A percentile compares a stretch with the other conserved stretches of the same genome.
phyloP scores from a whole-genome alignment of 2,329 filamentous ascomycete genomes.

The Aspergillus sclerotialis region DNA sequence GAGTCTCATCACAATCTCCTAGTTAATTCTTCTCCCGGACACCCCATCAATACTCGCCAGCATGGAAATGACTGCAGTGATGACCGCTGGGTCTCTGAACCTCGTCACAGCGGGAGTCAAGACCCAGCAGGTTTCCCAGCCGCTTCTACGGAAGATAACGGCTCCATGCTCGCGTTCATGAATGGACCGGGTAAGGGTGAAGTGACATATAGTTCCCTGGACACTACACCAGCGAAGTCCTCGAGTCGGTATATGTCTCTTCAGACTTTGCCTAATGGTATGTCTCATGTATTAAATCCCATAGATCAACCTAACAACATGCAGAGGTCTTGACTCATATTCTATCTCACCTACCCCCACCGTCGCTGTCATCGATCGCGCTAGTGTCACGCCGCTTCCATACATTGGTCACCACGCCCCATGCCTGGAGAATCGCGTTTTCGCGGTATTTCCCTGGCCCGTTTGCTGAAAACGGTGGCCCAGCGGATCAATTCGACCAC shows the following conservation, averaged over 20 bases:
- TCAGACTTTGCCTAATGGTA: conserved; percentile 73
- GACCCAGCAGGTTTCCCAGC: conserved; percentile 19
- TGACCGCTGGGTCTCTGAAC: conserved; percentile 38
- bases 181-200: conserved; percentile 28
- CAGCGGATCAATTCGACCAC: conserved; percentile 43
- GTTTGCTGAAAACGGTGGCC: conserved; percentile 45
- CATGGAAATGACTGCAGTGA: conserved; percentile 50
- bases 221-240: too few species aligned
- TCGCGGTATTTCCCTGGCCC: conserved; percentile 81
- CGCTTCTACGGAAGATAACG: conserved; percentile 13
- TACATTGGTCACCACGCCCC: conserved; percentile 76
- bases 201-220: too few species aligned
- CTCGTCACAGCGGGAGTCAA: conserved; percentile 35
- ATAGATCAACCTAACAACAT: conserved; percentile 1
- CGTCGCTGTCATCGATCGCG: conserved; percentile 73
- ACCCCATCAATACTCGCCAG: conserved; percentile 40
- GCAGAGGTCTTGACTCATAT: conserved; percentile 88
- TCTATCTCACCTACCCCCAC: conserved; percentile 79
- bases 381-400: conserved; percentile 86
- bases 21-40: conserved; percentile 31
- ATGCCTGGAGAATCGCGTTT: conserved; percentile 92
- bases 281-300: conserved; percentile 8
- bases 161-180: conserved; percentile 17
- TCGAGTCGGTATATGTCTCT: conserved; percentile 47
- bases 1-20: conserved; percentile 40